Conservation (phyloP, 495 filamentous ascomycete species). For the Opeltia flavorubescens region DNA sequence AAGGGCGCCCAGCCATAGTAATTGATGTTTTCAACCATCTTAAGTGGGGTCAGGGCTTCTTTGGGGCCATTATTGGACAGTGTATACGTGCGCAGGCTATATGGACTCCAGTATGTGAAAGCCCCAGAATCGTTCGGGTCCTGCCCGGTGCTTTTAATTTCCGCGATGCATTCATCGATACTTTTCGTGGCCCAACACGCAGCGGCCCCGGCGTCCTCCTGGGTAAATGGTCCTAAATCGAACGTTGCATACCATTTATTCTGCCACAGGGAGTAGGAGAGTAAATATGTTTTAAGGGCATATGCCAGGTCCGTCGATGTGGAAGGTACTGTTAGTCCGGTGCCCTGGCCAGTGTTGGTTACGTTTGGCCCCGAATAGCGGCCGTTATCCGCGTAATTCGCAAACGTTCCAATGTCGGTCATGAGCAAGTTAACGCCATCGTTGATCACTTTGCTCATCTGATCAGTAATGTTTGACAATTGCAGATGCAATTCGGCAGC, state of each 20-base stretch:
- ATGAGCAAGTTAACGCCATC: constrained; percentile 6
- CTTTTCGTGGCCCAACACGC: not conserved
- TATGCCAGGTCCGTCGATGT: constrained; percentile 5
- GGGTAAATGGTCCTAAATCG: not conserved
- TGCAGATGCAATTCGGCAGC: constrained; percentile 2
- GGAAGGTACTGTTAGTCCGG: constrained; percentile 1
- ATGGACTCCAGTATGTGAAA: constrained; percentile 1
- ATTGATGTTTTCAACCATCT: constrained; percentile 6
- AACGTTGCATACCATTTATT: constrained; percentile 5
- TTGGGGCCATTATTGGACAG: not conserved
- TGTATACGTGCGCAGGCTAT: constrained; percentile 1
- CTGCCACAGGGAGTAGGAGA: constrained; percentile 3
- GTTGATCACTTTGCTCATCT: constrained; percentile 5
- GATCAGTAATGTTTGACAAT: constrained; percentile 2
- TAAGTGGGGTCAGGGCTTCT: not conserved
- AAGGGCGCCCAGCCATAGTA: constrained; percentile 7
- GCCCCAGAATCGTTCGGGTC: not conserved
- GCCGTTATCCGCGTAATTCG: constrained; percentile 8
- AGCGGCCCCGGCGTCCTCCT: not conserved
- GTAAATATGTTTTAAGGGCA: constrained; percentile 9
- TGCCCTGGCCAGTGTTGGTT: not conserved
- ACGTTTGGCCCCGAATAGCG: constrained; percentile 6
- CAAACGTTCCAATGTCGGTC: constrained; percentile 8
- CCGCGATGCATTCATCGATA: no score
- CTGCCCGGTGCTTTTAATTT: no score